These are phyloP conservation scores for Hypoxylon perforatum DNA, from an alignment of 495 filamentous ascomycete genomes.

Conservation along the genomic window DNA sequence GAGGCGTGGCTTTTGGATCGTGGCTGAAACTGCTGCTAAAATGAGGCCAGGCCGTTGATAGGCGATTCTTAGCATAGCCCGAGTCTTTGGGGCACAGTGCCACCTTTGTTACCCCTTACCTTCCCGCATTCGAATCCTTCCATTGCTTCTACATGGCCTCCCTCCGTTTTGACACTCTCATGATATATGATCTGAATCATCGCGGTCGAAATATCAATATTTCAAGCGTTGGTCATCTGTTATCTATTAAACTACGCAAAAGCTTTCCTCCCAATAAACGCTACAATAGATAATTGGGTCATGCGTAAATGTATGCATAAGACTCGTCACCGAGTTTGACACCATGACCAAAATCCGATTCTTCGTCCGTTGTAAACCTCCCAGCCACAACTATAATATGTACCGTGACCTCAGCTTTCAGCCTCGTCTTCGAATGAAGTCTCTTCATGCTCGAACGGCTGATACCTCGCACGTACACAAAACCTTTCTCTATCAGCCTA, in stretches of 20 bases:
- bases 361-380: slow-evolving; percentile 6
- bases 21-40: slow-evolving; percentile 39
- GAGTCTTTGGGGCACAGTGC: not conserved
- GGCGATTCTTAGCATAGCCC: slow-evolving; percentile 17
- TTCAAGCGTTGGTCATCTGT: too few relatives aligned
- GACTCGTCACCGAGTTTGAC: too few relatives aligned
- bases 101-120: slow-evolving; percentile 2
- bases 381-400: not conserved
- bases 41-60: not conserved
- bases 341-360: not conserved
- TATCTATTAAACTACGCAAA: too few relatives aligned
- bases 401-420: slow-evolving; percentile 28
- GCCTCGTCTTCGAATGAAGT: slow-evolving; percentile 31
- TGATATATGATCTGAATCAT: too few relatives aligned
- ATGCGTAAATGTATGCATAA: too few relatives aligned
- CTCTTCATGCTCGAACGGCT: slow-evolving; percentile 28
- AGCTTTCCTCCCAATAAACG: too few relatives aligned
- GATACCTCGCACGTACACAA: slow-evolving; percentile 32
- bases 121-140: too few relatives aligned
- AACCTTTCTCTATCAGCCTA: not conserved
- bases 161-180: too few relatives aligned
- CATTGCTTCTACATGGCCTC: too few relatives aligned
- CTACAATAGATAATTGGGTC: too few relatives aligned
- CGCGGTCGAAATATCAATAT: too few relatives aligned
- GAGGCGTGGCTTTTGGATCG: slow-evolving; percentile 42